Percentiles rank a stretch among this genome's conserved stretches.
These are phyloP conservation scores for Poteriospumella lacustris DNA, from an alignment of 108 stramenopile genomes.

Conservation along the genomic window DNA sequence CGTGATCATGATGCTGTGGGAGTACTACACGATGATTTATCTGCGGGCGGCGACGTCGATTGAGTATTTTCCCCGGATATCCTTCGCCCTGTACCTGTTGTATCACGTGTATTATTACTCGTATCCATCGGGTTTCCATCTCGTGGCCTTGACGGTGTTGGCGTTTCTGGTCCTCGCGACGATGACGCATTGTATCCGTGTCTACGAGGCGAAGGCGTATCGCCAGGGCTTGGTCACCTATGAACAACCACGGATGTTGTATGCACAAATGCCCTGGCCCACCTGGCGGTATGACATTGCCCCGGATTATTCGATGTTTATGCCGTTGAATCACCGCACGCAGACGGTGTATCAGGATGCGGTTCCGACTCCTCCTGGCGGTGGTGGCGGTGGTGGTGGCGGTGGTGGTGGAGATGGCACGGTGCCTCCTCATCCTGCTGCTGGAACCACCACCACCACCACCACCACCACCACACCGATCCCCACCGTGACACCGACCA, in stretches of 20 bases:
- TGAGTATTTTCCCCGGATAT: not conserved
- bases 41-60: not conserved
- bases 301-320: slow-evolving; percentile 17
- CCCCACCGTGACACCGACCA: too few relatives aligned
- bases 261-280: slow-evolving; percentile 12
- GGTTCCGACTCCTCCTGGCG: not conserved
- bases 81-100: not conserved
- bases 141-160: not conserved
- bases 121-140: slow-evolving; percentile 24
- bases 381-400: too few relatives aligned
- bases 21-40: slow-evolving; percentile 30
- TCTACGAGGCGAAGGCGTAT: slow-evolving; percentile 10
- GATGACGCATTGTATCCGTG: slow-evolving; percentile 12
- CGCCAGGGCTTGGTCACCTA: not conserved
- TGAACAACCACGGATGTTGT: slow-evolving; percentile 20
- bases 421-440: too few relatives aligned
- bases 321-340: not conserved
- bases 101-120: slow-evolving; percentile 31
- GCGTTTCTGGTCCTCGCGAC: not conserved
- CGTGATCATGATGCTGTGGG: slow-evolving; percentile 24
- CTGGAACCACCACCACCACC: too few relatives aligned
- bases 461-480: too few relatives aligned
- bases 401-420: too few relatives aligned
- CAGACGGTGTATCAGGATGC: slow-evolving; percentile 9
- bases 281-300: slow-evolving; percentile 13